Evolutionary conservation across 2,329 filamentous ascomycete species (phyloP).

Genomic region (Cladosporium sp.): DNA sequence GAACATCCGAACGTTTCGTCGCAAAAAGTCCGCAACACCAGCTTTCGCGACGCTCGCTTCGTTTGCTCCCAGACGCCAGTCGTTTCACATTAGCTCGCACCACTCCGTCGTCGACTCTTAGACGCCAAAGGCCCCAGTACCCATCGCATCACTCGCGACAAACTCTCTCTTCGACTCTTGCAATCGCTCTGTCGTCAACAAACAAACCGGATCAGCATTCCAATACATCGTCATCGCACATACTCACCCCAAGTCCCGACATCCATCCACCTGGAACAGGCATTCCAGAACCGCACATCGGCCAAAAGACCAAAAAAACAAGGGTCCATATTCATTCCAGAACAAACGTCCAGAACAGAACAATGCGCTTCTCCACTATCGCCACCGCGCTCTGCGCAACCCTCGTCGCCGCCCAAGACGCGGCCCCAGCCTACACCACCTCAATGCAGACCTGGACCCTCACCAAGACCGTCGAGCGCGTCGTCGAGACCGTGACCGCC

Average conservation of each 20-base stretch:
- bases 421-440: conserved; percentile 21
- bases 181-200: conserved; percentile 15
- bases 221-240: conserved; percentile 18
- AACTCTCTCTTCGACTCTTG: conserved; percentile 5
- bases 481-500: conserved; percentile 33
- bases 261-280: conserved; percentile 13
- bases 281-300: conserved; percentile 9
- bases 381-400: conserved; percentile 26
- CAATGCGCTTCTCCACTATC: conserved; percentile 33
- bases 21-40: not conserved
- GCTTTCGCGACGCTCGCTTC: conserved; percentile 19
- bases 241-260: not conserved
- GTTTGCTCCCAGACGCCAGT: conserved; percentile 15
- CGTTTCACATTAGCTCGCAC: conserved; percentile 20
- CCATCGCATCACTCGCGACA: not conserved
- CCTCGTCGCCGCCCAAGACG: conserved; percentile 21
- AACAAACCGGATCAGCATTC: conserved; percentile 21
- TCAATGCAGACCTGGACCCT: conserved; percentile 31
- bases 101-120: not conserved
- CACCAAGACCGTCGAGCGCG: conserved; percentile 33
- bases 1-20: conserved; percentile 2
- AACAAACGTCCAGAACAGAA: not conserved
- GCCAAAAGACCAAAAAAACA: not conserved
- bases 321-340: conserved; percentile 1
- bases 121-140: not conserved